Conservation (phyloP, 345 rosid species). For the Raphanus sativus region DNA sequence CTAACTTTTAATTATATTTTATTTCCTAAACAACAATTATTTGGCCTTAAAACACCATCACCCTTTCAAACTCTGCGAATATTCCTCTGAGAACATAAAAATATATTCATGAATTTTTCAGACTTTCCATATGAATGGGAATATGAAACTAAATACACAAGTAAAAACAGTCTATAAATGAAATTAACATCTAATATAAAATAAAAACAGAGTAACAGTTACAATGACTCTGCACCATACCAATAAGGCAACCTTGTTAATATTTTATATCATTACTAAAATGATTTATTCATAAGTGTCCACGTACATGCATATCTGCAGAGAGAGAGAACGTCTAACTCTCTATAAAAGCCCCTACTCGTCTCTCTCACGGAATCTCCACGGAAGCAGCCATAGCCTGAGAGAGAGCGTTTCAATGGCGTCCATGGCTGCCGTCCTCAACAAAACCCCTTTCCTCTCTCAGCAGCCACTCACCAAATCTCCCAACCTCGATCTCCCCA, state of each 20-base stretch:
- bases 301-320: not conserved
- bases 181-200: not conserved
- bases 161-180: not conserved
- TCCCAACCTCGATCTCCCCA: constrained; percentile 39
- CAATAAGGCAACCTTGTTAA: not conserved
- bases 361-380: not conserved
- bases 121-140: not conserved
- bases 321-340: too few relatives aligned
- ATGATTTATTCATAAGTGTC: not conserved
- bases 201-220: not conserved
- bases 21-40: constrained; percentile 4
- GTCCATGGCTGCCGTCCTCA: constrained; percentile 52
- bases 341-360: not conserved
- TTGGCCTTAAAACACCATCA: not conserved
- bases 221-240: not conserved
- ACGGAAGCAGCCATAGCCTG: constrained; percentile 19
- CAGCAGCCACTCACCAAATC: constrained; percentile 50
- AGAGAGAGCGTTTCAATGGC: constrained; percentile 48
- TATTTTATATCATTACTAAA: not conserved
- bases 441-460: constrained; percentile 40
- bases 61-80: not conserved
- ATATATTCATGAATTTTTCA: not conserved
- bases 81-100: not conserved
- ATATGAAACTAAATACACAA: not conserved
- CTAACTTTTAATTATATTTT: constrained; percentile 34